Percentiles rank a stretch among this genome's conserved stretches.
Conservation (phyloP, 2,329 filamentous ascomycete genomes). For the Neonectria magnoliae region DNA sequence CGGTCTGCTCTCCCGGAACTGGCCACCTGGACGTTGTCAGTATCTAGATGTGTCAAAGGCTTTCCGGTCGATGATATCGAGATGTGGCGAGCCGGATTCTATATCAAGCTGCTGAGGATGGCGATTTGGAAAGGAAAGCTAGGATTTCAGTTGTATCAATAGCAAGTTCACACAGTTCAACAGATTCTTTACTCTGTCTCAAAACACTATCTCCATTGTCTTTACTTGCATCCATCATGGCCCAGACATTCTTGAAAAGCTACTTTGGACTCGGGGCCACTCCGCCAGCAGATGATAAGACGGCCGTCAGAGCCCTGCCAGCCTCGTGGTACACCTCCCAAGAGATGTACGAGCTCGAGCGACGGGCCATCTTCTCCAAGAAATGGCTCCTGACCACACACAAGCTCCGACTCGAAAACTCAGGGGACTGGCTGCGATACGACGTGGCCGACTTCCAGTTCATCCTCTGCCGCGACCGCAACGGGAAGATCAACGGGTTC, state of each 20-base stretch:
- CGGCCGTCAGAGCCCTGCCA: constrained; percentile 53
- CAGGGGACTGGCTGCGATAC: constrained; percentile 67
- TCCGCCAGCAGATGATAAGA: constrained; percentile 31
- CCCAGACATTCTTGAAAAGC: constrained; percentile 43
- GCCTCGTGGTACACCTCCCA: constrained; percentile 61
- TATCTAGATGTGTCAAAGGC: background rate
- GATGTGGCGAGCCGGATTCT: constrained; percentile 11
- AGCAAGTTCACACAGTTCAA: constrained; percentile 23
- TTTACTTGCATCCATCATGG: constrained; percentile 36
- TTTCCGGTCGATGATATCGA: background rate
- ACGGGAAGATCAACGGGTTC: constrained; percentile 65
- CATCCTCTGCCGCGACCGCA: constrained; percentile 60
- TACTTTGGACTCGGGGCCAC: constrained; percentile 51
- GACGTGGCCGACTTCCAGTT: constrained; percentile 66
- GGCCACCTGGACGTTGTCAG: constrained; percentile 1
- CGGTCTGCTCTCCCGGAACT: background rate
- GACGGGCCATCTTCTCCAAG: constrained; percentile 65
- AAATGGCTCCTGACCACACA: constrained; percentile 67
- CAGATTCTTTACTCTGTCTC: constrained; percentile 7
- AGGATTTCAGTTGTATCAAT: constrained; percentile 26
- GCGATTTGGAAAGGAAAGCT: constrained; percentile 10
- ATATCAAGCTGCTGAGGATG: constrained; percentile 30
- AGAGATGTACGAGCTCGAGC: constrained; percentile 67
- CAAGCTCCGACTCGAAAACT: constrained; percentile 55
- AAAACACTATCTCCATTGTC: constrained; percentile 9